Conservation (phyloP, 2,329 filamentous ascomycete species). For the Xenosphaeropsis pyriputrescens region DNA sequence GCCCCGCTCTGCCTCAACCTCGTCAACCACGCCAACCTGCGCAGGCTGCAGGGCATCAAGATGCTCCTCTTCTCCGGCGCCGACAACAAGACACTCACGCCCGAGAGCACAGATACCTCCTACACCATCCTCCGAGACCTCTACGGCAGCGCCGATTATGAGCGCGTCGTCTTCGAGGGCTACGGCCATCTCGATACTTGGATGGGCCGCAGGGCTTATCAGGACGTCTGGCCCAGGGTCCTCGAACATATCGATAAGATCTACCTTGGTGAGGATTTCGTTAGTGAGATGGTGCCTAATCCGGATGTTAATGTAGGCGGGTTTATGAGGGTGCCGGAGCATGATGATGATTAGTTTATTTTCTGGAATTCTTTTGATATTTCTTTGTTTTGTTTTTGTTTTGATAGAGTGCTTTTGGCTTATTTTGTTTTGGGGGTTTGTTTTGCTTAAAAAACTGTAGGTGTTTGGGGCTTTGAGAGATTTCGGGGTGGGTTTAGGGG, state of each 20-base stretch:
- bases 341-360: no score
- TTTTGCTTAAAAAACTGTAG: no score
- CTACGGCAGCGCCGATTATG: slow-evolving; percentile 34
- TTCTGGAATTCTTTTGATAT: no score
- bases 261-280: slow-evolving; percentile 9
- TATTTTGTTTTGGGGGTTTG: no score
- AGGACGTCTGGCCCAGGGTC: slow-evolving; percentile 42
- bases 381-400: no score
- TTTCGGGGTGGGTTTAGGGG: no score
- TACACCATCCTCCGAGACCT: slow-evolving; percentile 35
- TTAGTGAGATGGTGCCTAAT: neutral
- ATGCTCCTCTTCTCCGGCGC: slow-evolving; percentile 39
- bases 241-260: slow-evolving; percentile 39
- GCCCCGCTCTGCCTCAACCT: slow-evolving; percentile 30
- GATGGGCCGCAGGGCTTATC: slow-evolving; percentile 44
- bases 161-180: slow-evolving; percentile 34
- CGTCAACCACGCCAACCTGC: slow-evolving; percentile 32
- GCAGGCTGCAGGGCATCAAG: slow-evolving; percentile 33
- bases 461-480: no score
- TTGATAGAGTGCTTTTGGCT: no score
- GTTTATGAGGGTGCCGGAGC: no score
- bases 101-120: slow-evolving; percentile 34
- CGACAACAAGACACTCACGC: slow-evolving; percentile 40
- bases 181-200: slow-evolving; percentile 48
- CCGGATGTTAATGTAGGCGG: no score